A percentile compares a stretch with the other conserved stretches of the same genome.
Conservation (phyloP, 495 filamentous ascomycete genomes). For the Neohortaea acidophila region DNA sequence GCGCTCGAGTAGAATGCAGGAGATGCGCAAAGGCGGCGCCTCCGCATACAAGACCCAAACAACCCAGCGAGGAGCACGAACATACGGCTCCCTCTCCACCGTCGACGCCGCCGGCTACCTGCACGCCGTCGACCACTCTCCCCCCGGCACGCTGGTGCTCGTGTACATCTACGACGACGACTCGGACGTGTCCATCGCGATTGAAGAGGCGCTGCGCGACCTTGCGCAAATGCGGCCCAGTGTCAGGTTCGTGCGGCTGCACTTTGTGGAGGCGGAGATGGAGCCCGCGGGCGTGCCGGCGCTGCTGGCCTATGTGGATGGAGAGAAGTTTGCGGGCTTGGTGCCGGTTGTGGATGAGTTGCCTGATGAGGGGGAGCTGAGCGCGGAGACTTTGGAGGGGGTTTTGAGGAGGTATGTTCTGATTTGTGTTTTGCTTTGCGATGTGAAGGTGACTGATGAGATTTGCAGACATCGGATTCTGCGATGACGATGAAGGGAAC, state of each 20-base stretch:
- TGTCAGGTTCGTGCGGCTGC: slow-evolving; percentile 78
- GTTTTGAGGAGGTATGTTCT: slow-evolving; percentile 42
- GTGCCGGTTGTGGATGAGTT: slow-evolving; percentile 78
- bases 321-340: slow-evolving; percentile 80
- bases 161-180: slow-evolving; percentile 86
- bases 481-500: too few relatives aligned
- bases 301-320: slow-evolving; percentile 71
- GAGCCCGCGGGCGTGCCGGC: slow-evolving; percentile 79
- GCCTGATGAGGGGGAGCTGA: slow-evolving; percentile 48
- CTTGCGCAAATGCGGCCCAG: slow-evolving; percentile 54
- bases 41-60: slow-evolving; percentile 32
- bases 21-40: slow-evolving; percentile 42
- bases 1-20: slow-evolving; percentile 60
- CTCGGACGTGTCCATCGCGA: slow-evolving; percentile 57
- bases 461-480: slow-evolving; percentile 7
- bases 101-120: slow-evolving; percentile 88
- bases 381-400: slow-evolving; percentile 42
- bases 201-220: slow-evolving; percentile 59
- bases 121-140: slow-evolving; percentile 84
- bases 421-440: not conserved
- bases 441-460: not conserved
- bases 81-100: slow-evolving; percentile 60
- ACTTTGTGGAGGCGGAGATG: slow-evolving; percentile 89
- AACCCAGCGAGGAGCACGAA: slow-evolving; percentile 39
- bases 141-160: slow-evolving; percentile 70